Evolutionary conservation across 2,329 filamentous ascomycete species (phyloP), one percentile per base, ranked within the genome.

Genomic region (Fusarium siculi): DNA sequence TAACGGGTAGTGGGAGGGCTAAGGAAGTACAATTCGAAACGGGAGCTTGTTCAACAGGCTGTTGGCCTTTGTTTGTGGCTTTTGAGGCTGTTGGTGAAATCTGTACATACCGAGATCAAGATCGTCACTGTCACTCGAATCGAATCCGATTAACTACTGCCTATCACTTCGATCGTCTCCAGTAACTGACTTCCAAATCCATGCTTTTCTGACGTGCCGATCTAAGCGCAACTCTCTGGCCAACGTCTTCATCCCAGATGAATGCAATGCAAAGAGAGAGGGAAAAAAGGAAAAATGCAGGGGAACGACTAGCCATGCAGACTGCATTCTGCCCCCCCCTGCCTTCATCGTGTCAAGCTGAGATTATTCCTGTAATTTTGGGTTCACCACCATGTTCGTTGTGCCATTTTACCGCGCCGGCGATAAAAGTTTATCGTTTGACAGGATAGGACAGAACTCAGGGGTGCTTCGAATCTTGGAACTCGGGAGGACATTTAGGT

Each of bases 261-360:
- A 28, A 7, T 7, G 36, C 9, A 18, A 7, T 9, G 36, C 14
- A n/a, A 11, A 21, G 14, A 9, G 15, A 2, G 7, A 11, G 25
- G 25, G 9, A 47, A 21, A 37, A 25, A 15, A 11, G 12, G 5
- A 18, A 47, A 12, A 44, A 55, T n/a, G 43, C 66, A 68, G 56
- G 57, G 64, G 65, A 44, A 1, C 5, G 14, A 49, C 66, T 57
- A 68, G 36, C 34, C 16, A 67, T 61, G 53, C 63, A 47, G 16
- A 39, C 3, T 30, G 25, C 10, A 40, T 7, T 47, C n/a, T n/a
- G 18, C 36, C n/a, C 28, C 47, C 23, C 25, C 39, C 50, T 32
- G 36, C 18, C 34, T 25, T 34, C n/a, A 3, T 28, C 7, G 10
- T 18, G 34, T 28, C 34, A 54, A 54, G 23, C 23, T 54, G 19